Base-by-base conservation (phyloP, 257 asterid genomes). In the Orobanche coerulescens region DNA sequence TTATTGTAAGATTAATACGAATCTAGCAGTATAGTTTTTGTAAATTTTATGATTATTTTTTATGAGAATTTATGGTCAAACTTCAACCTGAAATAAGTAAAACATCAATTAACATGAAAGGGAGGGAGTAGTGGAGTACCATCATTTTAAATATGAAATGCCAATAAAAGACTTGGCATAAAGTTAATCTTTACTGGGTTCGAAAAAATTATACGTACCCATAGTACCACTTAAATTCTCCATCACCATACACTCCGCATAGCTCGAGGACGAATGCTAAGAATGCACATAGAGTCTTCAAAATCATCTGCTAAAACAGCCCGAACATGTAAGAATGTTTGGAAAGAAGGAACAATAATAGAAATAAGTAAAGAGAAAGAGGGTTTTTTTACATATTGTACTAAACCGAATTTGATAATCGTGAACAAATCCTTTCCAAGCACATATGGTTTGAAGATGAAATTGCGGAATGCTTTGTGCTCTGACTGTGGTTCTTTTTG, bases 221-320 rank as follows among this genome's bases (percentile, higher is more conserved):
- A 0, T 81, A 84, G 59, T 86, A 62, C 98, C 98, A 88, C 72
- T 84, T 81, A 64, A 93, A 93, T 71, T 88, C 74, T 26, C 98
- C 98, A 64, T 92, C 95, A 26, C 97, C 97, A 61, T 93, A 93
- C 10, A 81, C 90, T n/a, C 97, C 95, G 36, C 77, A 81, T 10
- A 86, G 65, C 89, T 84, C 98, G 50, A 93, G 79, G 24, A 93
- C 23, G 4, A 93, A 56, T 16, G 98, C 86, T 71, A 92, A 77
- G 65, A 92, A 75, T 49, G 98, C 91, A 68, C 95, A 88, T 0
- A 80, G 28, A 12, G 90, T 83, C 91, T 93, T 93, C 86, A 86
- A 70, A 79, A 93, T 93, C 98, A 93, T 93, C 98, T 92, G 86
- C 6, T n/a, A 14, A 58, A 59, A 66, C 68, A 66, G 54, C 51